Conservation (phyloP, 1,284 basidiomycete species). For the Ganoderma meredithae region DNA sequence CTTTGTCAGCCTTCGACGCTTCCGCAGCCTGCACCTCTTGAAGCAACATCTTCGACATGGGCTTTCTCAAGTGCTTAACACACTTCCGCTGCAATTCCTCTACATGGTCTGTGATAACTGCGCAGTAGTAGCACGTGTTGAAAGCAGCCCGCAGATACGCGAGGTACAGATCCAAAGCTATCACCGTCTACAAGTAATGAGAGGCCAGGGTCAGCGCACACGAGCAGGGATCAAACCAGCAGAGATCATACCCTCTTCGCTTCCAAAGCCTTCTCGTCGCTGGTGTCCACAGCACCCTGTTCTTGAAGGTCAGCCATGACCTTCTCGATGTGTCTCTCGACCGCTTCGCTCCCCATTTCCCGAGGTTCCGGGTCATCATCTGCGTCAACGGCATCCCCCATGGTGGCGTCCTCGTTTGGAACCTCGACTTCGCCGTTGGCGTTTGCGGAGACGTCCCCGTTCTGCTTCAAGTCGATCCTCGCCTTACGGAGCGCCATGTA, state of each 20-base stretch:
- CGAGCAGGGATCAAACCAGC: constrained; percentile 23
- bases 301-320: constrained; percentile 71
- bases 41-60: constrained; percentile 61
- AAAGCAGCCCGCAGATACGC: constrained; percentile 86
- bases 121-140: constrained; percentile 96
- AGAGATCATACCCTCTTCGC: constrained; percentile 66
- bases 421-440: constrained; percentile 31
- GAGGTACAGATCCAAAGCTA: constrained; percentile 86
- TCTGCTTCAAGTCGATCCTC: constrained; percentile 44
- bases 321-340: constrained; percentile 80
- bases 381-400: constrained; percentile 53
- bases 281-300: constrained; percentile 62
- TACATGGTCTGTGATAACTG: constrained; percentile 87
- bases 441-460: constrained; percentile 26
- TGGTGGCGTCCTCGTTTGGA: constrained; percentile 50
- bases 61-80: constrained; percentile 87
- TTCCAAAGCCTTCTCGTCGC: constrained; percentile 69
- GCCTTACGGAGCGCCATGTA: constrained; percentile 57
- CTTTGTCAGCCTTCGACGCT: constrained; percentile 49
- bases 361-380: constrained; percentile 64
- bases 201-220: constrained; percentile 13
- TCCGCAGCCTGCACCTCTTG: constrained; percentile 63
- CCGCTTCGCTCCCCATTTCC: constrained; percentile 70
- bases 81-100: constrained; percentile 96
- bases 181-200: constrained; percentile 56